Base-by-base conservation (phyloP, 2,329 filamentous ascomycete genomes). In the Amauroascus niger region DNA sequence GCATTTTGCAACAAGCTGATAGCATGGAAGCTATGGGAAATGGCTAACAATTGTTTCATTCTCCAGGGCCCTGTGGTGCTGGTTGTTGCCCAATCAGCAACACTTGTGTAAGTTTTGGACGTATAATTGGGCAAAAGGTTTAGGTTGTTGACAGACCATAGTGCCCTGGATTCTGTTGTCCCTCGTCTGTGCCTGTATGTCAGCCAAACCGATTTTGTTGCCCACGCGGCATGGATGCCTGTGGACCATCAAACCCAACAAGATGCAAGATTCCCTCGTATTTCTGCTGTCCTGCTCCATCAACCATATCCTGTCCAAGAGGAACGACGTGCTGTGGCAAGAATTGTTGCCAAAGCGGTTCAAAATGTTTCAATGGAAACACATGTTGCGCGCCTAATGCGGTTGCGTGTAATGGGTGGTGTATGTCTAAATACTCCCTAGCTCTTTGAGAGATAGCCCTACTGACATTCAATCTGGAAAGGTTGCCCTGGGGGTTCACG, bases 401-500 rank as follows among this genome's bases (percentile, higher is more conserved):
- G 8, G 47, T 49, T 35, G 30, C 47, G 20, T 49, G 47, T n/a
- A 39, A 49, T 13, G 47, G 47, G n/a, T 49, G 47, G 47, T 49
- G 47, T 49, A 49, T 35, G 47, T 39, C 16, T 7, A 20, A 24
- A 41, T 41, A 7, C 9, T 18, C 18, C 18, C 11, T 5, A 41
- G 20, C 20, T 24, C 9, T 24, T 13, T 3, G 9, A n/a, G n/a
- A n/a, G n/a, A 5, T 41, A 41, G 6, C 20, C 9, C 11, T 32
- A n/a, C 32, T 49, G 39, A 49, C 6, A 1, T 35, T 24, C 8
- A 49, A n/a, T n/a, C 16, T 13, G 6, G 7, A 3, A 24, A 49
- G 47, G 47, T 16, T 49, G 47, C 20, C 28, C 28, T 13, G 39
- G n/a, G 9, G 47, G 47, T 13, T 35, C 47, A 13, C n/a, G 24